Percentiles rank a stretch among this genome's conserved stretches.
Evolutionary conservation across 805 yeast genomes (phyloP).

Genomic region (Barnettozyma wickerhamii): DNA sequence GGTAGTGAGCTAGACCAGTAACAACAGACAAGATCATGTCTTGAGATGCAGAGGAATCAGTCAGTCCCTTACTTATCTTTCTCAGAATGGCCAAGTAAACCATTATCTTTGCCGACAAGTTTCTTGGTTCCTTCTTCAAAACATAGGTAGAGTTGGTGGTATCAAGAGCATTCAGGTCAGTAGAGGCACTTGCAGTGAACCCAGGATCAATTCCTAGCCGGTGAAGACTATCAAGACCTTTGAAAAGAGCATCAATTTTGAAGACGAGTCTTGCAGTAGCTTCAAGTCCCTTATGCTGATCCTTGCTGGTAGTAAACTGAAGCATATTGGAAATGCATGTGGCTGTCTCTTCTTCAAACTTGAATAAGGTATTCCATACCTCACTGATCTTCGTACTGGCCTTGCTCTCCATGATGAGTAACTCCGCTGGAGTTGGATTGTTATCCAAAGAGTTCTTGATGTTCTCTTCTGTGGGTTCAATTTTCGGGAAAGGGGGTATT

Average conservation of each 20-base stretch:
- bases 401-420: constrained; percentile 55
- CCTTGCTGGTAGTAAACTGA: constrained; percentile 71
- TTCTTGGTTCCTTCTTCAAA: constrained; percentile 52
- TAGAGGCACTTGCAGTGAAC: constrained; percentile 7
- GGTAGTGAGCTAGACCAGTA: constrained; percentile 88
- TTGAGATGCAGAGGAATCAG: constrained; percentile 43
- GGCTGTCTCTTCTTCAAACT: constrained; percentile 88
- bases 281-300: constrained; percentile 59
- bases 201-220: constrained; percentile 22
- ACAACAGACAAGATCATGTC: constrained; percentile 69
- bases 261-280: constrained; percentile 70
- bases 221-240: constrained; percentile 57
- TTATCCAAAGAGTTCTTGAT: constrained; percentile 23
- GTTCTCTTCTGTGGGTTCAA: constrained; percentile 24
- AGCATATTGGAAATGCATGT: constrained; percentile 89
- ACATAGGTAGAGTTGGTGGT: constrained; percentile 14
- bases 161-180: constrained; percentile 7
- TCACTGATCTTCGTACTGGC: constrained; percentile 56
- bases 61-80: constrained; percentile 41
- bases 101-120: constrained; percentile 85
- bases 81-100: constrained; percentile 80
- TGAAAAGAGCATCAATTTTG: constrained; percentile 72
- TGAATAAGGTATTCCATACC: constrained; percentile 85
- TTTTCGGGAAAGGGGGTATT: constrained; percentile 29
- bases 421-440: constrained; percentile 41